Percentiles rank a stretch among this genome's conserved stretches.
These are phyloP conservation scores for Amanita muscaria DNA, from an alignment of 768 basidiomycete genomes.

Conservation along the genomic window DNA sequence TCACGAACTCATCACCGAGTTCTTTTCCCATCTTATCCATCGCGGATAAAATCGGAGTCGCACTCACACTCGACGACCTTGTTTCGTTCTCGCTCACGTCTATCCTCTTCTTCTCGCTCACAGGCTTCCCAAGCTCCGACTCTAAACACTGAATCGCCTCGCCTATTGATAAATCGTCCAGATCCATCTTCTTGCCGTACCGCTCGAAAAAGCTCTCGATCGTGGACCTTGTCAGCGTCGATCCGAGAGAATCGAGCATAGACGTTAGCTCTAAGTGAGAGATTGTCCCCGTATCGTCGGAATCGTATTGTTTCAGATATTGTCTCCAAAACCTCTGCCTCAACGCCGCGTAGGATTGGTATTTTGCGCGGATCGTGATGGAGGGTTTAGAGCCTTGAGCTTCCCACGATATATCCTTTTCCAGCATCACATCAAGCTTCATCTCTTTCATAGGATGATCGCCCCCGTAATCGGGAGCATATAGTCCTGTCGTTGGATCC, in stretches of 20 bases:
- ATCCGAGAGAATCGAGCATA: slow-evolving; percentile 95
- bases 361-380: slow-evolving; percentile 73
- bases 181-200: slow-evolving; percentile 50
- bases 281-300: slow-evolving; percentile 66
- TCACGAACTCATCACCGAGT: slow-evolving; percentile 13
- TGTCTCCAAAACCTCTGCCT: slow-evolving; percentile 88
- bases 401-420: slow-evolving; percentile 64
- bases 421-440: slow-evolving; percentile 50
- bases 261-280: slow-evolving; percentile 85
- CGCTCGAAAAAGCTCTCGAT: slow-evolving; percentile 76
- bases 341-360: slow-evolving; percentile 89
- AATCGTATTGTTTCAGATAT: slow-evolving; percentile 84
- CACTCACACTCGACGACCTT: slow-evolving; percentile 41
- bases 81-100: slow-evolving; percentile 37
- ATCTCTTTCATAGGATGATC: slow-evolving; percentile 71
- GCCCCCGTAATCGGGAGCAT: slow-evolving; percentile 37
- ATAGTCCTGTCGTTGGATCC: slow-evolving; percentile 49
- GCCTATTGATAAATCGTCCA: slow-evolving; percentile 68
- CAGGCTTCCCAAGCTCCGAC: slow-evolving; percentile 66
- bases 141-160: slow-evolving; percentile 85
- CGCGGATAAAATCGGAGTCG: slow-evolving; percentile 40
- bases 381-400: slow-evolving; percentile 70
- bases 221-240: slow-evolving; percentile 75
- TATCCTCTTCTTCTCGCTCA: slow-evolving; percentile 61
- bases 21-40: slow-evolving; percentile 33